Evolutionary conservation across 345 rosid species (phyloP).

Genomic region (Kernera saxatilis): DNA sequence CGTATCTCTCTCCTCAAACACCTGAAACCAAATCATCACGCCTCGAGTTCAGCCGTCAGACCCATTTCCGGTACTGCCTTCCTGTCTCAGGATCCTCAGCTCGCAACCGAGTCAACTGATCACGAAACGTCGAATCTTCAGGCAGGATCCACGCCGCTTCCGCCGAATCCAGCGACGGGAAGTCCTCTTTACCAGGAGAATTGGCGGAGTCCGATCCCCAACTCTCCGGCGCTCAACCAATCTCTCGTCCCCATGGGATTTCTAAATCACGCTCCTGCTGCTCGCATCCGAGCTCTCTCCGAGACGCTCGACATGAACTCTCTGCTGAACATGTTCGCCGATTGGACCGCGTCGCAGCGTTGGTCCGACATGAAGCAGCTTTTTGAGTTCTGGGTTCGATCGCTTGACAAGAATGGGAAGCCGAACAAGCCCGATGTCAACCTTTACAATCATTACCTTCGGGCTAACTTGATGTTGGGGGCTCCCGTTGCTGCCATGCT

Average conservation of each 20-base stretch:
- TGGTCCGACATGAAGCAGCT: constrained; percentile 78
- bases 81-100: constrained; percentile 69
- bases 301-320: constrained; percentile 42
- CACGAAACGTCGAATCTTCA: not conserved
- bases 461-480: constrained; percentile 75
- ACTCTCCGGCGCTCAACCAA: constrained; percentile 23
- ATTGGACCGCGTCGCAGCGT: constrained; percentile 67
- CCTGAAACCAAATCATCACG: constrained; percentile 21
- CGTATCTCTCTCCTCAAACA: constrained; percentile 37
- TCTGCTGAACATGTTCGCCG: constrained; percentile 57
- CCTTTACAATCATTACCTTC: constrained; percentile 69
- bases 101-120: constrained; percentile 42
- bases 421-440: constrained; percentile 78
- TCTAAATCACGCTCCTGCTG: constrained; percentile 25
- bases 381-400: constrained; percentile 79
- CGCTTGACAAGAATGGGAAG: constrained; percentile 67
- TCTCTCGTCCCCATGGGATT: constrained; percentile 47
- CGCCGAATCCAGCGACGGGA: constrained; percentile 85
- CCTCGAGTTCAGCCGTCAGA: constrained; percentile 22
- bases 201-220: constrained; percentile 64
- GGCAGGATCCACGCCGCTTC: constrained; percentile 47
- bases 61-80: constrained; percentile 52
- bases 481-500: constrained; percentile 56
- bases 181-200: constrained; percentile 78
- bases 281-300: constrained; percentile 43